A percentile compares a stretch with the other conserved stretches of the same genome.
phyloP scores from a whole-genome alignment of 768 basidiomycete species.

The Gyrodon lividus region DNA sequence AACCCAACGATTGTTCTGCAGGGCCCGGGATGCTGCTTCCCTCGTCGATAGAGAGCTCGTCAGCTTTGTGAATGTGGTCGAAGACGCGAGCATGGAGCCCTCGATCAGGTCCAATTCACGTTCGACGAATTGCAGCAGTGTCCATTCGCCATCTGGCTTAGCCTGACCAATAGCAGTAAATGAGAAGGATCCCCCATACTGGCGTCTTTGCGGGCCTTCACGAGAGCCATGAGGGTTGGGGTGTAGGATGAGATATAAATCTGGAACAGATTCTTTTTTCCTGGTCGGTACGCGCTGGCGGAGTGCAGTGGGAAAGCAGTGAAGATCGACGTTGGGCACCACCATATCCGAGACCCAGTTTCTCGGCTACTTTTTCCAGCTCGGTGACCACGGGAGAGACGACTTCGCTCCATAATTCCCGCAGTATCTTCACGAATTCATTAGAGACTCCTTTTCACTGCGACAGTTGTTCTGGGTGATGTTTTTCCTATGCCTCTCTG shows the following conservation, averaged over 20 bases:
- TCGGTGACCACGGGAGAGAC: constrained; percentile 5
- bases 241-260: constrained; percentile 20
- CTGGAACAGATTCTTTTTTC: too few relatives aligned
- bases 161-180: neutral
- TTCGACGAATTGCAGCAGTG: neutral
- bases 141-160: neutral
- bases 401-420: constrained; percentile 11
- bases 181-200: neutral
- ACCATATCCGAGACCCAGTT: neutral
- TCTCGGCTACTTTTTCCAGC: neutral
- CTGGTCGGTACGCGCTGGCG: too few relatives aligned
- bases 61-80: neutral
- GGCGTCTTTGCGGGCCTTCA: too few relatives aligned
- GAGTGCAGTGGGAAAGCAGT: neutral
- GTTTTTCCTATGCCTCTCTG: neutral
- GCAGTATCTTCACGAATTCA: neutral
- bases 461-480: too few relatives aligned
- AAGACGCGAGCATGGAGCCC: neutral
- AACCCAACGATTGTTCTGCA: constrained; percentile 9
- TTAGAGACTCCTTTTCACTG: neutral
- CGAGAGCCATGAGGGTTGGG: constrained; percentile 14
- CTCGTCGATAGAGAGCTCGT: neutral
- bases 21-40: neutral
- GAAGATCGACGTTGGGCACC: too few relatives aligned
- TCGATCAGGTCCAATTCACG: neutral